These are phyloP conservation scores for Aspergillus heteromorphus DNA, from an alignment of 495 filamentous ascomycete genomes.

Conservation along the genomic window DNA sequence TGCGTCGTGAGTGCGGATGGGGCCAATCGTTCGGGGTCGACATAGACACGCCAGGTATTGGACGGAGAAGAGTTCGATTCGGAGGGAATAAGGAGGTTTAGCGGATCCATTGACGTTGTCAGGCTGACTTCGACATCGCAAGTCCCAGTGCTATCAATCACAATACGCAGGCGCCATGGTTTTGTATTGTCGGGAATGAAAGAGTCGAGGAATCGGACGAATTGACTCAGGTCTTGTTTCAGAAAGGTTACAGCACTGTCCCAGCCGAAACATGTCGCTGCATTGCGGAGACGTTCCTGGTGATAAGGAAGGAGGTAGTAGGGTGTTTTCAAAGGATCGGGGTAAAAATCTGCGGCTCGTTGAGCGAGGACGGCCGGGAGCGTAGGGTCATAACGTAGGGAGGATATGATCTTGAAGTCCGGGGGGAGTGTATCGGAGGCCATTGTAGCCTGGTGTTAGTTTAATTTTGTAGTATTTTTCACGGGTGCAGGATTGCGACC, in stretches of 20 bases:
- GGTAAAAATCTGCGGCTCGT: conserved; percentile 37
- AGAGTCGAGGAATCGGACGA: conserved; percentile 26
- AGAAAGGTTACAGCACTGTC: conserved; percentile 25
- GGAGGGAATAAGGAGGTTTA: conserved; percentile 49
- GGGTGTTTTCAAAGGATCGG: conserved; percentile 44
- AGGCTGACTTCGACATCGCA: conserved; percentile 46
- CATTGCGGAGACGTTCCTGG: conserved; percentile 71
- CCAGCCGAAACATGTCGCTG: conserved; percentile 68
- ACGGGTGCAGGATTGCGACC: neutral
- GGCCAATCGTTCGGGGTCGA: conserved; percentile 48
- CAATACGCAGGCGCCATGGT: conserved; percentile 49
- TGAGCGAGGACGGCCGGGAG: conserved; percentile 42
- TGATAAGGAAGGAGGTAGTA: conserved; percentile 85
- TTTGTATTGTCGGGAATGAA: conserved; percentile 32
- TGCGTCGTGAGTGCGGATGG: conserved; percentile 64
- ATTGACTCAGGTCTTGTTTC: conserved; percentile 21
- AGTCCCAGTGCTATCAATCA: conserved; percentile 44
- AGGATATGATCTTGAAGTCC: conserved; percentile 60
- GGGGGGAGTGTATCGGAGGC: neutral
- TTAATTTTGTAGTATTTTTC: too few relatives aligned
- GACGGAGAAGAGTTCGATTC: conserved; percentile 3
- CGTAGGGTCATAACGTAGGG: conserved; percentile 67
- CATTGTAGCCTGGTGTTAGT: neutral
- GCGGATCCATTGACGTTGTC: conserved; percentile 42
- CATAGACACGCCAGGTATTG: conserved; percentile 40